These are phyloP conservation scores for Sonneratia caseolaris DNA, from an alignment of 345 rosid species.

Conservation along the genomic window DNA sequence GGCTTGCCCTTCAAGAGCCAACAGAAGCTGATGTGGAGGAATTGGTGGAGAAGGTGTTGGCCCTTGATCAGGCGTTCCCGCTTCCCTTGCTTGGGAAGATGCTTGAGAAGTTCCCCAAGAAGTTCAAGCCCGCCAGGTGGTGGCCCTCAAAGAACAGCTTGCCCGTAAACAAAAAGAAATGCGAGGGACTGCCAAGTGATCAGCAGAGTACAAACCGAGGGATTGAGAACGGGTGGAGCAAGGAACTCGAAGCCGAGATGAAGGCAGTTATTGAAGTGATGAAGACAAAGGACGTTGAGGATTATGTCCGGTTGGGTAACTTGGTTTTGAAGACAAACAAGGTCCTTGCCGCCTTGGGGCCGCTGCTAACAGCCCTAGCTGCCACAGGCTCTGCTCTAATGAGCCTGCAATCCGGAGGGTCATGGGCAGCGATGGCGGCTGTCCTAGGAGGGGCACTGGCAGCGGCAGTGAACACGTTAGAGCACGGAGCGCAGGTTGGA, in stretches of 20 bases:
- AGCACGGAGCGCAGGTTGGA: constrained; percentile 16
- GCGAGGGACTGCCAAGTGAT: background rate
- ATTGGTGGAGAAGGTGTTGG: constrained; percentile 16
- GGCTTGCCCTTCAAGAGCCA: constrained; percentile 2
- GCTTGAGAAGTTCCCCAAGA: constrained; percentile 23
- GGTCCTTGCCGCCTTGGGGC: constrained; percentile 10
- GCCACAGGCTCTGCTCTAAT: constrained; percentile 1
- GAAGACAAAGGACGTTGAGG: constrained; percentile 37
- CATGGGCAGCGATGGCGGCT: constrained; percentile 1
- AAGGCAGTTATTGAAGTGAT: constrained; percentile 15
- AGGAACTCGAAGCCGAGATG: constrained; percentile 14
- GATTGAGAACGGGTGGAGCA: constrained; percentile 12
- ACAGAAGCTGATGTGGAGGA: constrained; percentile 13
- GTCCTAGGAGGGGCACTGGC: constrained; percentile 4
- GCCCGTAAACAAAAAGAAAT: background rate
- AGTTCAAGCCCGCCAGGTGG: constrained; percentile 21
- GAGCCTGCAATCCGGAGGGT: background rate
- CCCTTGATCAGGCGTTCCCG: constrained; percentile 23
- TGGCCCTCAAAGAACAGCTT: constrained; percentile 5
- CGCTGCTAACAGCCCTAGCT: constrained; percentile 12
- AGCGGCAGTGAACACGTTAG: constrained; percentile 7
- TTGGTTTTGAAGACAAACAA: constrained; percentile 8
- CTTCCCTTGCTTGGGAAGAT: constrained; percentile 22
- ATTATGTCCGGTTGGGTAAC: constrained; percentile 34
- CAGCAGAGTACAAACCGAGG: background rate